Base-by-base conservation (phyloP, 495 filamentous ascomycete genomes). In the Aspergillus panamensis region DNA sequence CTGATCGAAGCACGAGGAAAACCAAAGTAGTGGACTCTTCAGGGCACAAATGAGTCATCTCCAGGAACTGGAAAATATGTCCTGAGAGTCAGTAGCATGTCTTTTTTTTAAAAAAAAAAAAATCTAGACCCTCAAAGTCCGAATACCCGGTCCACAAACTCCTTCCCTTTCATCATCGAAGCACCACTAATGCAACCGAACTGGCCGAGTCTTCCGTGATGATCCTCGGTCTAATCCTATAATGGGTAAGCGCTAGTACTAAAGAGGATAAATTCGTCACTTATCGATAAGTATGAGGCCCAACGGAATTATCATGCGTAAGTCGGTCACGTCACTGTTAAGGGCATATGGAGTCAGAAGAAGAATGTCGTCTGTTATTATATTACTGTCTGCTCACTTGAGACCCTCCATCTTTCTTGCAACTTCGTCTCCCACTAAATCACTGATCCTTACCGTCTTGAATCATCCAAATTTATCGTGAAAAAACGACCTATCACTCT, bases 241-340 rank as follows among this genome's bases (percentile, higher is more conserved):
- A 47, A 6, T 16, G 54, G 51, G 16, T 14, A 35, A 8, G 6
- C 13, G n/a, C 55, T 57, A 57, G 12, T 51, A 48, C 55, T 7
- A 14, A 16, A 39, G 45, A 30, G 48, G 56, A n/a, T 37, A 52
- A 17, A 39, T 47, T 52, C 31, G 16, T 37, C n/a, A 21, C 13
- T 63, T 63, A 64, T 64, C 56, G 59, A 61, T 66, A 66, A 63
- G 59, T 16, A n/a, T 58, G 43, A 25, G 57, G 39, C 33, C 30
- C 7, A 9, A 42, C 10, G 55, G 55, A 56, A 35, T 45, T 53
- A 57, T 57, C 51, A 62, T 66, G 62, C 65, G 70, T 64, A 70
- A 72, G 69, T 70, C 66, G 42, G 59, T 72, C 68, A 73, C 69
- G 73, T 75, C 73, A 75, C 65, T 59, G 54, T 49, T 49, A 31